Evolutionary conservation across 176 grass and related monocot species (phyloP).

Genomic region (Phoenix dactylifera): DNA sequence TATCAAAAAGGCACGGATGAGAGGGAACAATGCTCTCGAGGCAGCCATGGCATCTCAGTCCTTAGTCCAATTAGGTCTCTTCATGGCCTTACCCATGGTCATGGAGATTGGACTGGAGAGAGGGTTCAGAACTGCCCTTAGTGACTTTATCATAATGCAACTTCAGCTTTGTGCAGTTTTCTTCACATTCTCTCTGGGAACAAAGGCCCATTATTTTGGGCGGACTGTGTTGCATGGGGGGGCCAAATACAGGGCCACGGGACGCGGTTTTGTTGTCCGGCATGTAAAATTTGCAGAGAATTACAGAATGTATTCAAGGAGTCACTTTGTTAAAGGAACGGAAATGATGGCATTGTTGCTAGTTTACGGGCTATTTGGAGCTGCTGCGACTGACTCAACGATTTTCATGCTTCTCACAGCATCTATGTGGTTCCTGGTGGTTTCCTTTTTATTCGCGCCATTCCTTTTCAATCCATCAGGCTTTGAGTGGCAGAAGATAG

Average conservation of each 20-base stretch:
- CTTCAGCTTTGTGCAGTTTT: conserved; percentile 82
- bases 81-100: conserved; percentile 88
- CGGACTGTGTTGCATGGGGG: conserved; percentile 68
- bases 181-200: conserved; percentile 83
- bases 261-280: conserved; percentile 73
- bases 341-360: conserved; percentile 60
- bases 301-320: conserved; percentile 75
- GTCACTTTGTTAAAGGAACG: conserved; percentile 71
- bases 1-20: conserved; percentile 69
- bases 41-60: conserved; percentile 88
- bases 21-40: conserved; percentile 57
- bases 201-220: conserved; percentile 77
- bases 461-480: conserved; percentile 90
- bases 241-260: conserved; percentile 76
- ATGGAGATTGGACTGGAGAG: conserved; percentile 90
- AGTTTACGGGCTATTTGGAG: conserved; percentile 55
- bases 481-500: conserved; percentile 89
- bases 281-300: conserved; percentile 83
- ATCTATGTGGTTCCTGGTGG: conserved; percentile 89
- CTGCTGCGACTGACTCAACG: conserved; percentile 40
- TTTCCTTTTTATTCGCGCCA: conserved; percentile 74
- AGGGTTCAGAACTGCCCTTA: conserved; percentile 65
- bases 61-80: conserved; percentile 66
- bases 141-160: conserved; percentile 77
- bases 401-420: conserved; percentile 54